phyloP scores from a whole-genome alignment of 495 filamentous ascomycete genomes.

The Xylaria curta region DNA sequence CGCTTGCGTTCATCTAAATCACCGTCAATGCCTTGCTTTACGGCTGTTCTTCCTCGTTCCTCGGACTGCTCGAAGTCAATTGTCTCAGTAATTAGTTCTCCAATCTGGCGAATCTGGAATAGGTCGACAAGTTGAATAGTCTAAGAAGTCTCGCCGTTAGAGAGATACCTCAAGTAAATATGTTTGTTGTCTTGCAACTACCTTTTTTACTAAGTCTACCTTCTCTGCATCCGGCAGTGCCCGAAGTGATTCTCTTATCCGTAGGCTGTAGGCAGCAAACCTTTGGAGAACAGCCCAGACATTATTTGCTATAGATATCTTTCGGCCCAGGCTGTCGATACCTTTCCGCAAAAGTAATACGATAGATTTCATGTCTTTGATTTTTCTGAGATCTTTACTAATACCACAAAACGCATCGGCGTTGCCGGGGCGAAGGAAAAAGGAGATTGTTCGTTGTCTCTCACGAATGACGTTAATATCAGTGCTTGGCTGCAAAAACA shows the following conservation, averaged over 20 bases:
- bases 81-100: conserved; percentile 72
- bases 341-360: conserved; percentile 79
- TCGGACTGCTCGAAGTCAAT: conserved; percentile 85
- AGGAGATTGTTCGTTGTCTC: conserved; percentile 71
- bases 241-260: conserved; percentile 68
- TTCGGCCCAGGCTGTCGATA: conserved; percentile 67
- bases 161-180: neutral
- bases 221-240: conserved; percentile 64
- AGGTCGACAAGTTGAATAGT: conserved; percentile 54
- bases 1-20: conserved; percentile 80
- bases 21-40: conserved; percentile 73
- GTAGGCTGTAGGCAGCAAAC: conserved; percentile 63
- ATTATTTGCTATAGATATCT: conserved; percentile 62
- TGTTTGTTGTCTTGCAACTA: conserved; percentile 34
- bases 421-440: conserved; percentile 77
- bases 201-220: conserved; percentile 65
- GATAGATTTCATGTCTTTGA: conserved; percentile 79
- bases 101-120: conserved; percentile 65
- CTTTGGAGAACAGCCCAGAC: conserved; percentile 72
- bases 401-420: conserved; percentile 60
- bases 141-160: conserved; percentile 31
- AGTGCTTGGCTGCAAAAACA: conserved; percentile 82
- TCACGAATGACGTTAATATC: conserved; percentile 72
- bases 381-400: conserved; percentile 67
- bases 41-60: conserved; percentile 74